These are phyloP conservation scores for Aspergillus costaricaensis DNA, from an alignment of 2,329 filamentous ascomycete genomes.

Conservation along the genomic window DNA sequence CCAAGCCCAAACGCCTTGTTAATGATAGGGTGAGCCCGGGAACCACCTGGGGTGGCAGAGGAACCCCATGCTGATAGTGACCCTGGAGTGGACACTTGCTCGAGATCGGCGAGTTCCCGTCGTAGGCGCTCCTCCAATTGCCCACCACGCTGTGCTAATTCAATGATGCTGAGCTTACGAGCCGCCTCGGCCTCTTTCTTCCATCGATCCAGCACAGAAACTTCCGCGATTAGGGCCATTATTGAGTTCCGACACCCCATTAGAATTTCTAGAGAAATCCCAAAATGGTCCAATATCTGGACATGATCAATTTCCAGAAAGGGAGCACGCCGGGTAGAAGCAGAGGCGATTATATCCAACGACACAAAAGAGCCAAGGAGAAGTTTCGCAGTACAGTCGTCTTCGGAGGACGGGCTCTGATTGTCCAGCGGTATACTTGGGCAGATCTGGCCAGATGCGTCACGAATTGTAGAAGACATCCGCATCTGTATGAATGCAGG, in stretches of 20 bases:
- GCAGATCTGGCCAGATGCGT: neutral
- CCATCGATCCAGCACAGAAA: neutral
- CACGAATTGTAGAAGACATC: neutral
- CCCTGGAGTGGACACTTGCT: neutral
- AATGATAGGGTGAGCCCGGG: neutral
- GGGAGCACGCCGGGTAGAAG: neutral
- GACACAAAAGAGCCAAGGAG: neutral
- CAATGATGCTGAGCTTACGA: constrained; percentile 4
- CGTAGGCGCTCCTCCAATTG: neutral
- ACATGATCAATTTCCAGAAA: neutral
- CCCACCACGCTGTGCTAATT: neutral
- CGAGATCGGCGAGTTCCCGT: neutral
- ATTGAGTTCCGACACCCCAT: neutral
- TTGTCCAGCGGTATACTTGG: neutral
- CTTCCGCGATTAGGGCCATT: neutral
- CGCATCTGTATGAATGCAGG: neutral
- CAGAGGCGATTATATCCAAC: neutral
- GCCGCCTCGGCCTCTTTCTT: neutral
- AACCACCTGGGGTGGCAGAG: neutral
- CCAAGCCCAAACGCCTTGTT: neutral
- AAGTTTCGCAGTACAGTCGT: neutral
- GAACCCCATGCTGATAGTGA: neutral
- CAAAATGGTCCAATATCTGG: neutral
- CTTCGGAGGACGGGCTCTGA: neutral
- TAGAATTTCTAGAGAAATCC: neutral